These are phyloP conservation scores for Pseudogymnoascus sp. DNA, from an alignment of 2,329 filamentous ascomycete genomes.

Conservation along the genomic window DNA sequence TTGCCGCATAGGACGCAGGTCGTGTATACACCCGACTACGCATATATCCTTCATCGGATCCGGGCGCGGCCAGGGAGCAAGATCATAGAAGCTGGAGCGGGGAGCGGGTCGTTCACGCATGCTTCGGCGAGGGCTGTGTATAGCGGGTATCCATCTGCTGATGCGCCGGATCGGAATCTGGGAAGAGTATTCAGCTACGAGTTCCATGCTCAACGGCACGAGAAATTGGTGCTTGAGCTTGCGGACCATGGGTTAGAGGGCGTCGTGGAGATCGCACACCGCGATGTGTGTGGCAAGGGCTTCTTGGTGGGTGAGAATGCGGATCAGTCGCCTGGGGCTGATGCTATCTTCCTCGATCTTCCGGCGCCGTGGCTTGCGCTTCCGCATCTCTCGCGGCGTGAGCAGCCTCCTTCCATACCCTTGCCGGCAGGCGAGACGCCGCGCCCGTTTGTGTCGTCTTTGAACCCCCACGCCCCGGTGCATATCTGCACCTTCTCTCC, in stretches of 20 bases:
- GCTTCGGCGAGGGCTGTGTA: slow-evolving; percentile 69
- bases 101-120: slow-evolving; percentile 78
- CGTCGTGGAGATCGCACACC: slow-evolving; percentile 64
- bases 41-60: slow-evolving; percentile 71
- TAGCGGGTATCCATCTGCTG: slow-evolving; percentile 50
- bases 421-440: slow-evolving; percentile 10
- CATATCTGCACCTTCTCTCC: slow-evolving; percentile 92
- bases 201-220: slow-evolving; percentile 64
- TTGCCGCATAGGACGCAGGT: slow-evolving; percentile 77
- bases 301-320: slow-evolving; percentile 47
- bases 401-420: slow-evolving; percentile 22
- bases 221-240: slow-evolving; percentile 62
- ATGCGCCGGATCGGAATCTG: slow-evolving; percentile 32
- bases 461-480: slow-evolving; percentile 63
- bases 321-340: slow-evolving; percentile 48
- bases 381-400: slow-evolving; percentile 58
- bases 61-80: slow-evolving; percentile 62
- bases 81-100: slow-evolving; percentile 73
- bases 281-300: slow-evolving; percentile 69
- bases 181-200: slow-evolving; percentile 78
- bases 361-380: slow-evolving; percentile 75
- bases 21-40: slow-evolving; percentile 80
- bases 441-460: slow-evolving; percentile 44
- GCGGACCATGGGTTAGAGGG: slow-evolving; percentile 54
- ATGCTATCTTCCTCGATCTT: slow-evolving; percentile 69